A percentile compares a stretch with the other conserved stretches of the same genome.
phyloP scores from a whole-genome alignment of 2,329 filamentous ascomycete species.

The Colletotrichum lindemuthianum region DNA sequence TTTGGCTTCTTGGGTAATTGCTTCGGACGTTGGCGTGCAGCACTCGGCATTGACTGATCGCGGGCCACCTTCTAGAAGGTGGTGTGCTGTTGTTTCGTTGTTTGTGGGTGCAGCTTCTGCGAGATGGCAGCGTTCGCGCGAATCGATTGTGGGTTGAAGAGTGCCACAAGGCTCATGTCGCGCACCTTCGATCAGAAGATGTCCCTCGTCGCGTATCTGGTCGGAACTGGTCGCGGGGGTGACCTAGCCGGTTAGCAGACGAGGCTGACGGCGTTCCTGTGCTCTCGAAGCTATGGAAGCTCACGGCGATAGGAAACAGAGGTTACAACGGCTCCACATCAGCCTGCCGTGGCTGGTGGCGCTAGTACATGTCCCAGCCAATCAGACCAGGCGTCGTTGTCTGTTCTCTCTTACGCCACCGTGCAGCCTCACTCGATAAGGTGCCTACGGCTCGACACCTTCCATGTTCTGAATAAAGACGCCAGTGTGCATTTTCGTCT shows the following conservation, averaged over 20 bases:
- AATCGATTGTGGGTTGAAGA: background rate
- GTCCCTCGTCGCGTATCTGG: background rate
- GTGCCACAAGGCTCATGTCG: constrained; percentile 5
- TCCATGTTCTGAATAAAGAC: too few species aligned
- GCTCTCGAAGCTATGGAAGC: constrained; percentile 30
- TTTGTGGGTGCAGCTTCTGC: too few species aligned
- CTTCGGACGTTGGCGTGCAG: constrained; percentile 22
- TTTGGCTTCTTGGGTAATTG: constrained; percentile 22
- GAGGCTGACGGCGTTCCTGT: constrained; percentile 26
- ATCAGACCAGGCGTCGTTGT: background rate
- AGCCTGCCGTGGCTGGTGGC: constrained; percentile 33
- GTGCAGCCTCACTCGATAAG: constrained; percentile 6
- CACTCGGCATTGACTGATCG: constrained; percentile 33
- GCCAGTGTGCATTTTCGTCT: too few species aligned
- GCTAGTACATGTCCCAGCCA: constrained; percentile 2
- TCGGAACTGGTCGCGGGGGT: constrained; percentile 4
- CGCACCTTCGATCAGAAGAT: background rate
- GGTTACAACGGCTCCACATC: constrained; percentile 20
- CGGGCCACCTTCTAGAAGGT: constrained; percentile 30
- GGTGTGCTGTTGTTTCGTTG: constrained; percentile 19
- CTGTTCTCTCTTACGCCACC: background rate
- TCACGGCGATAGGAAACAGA: constrained; percentile 26
- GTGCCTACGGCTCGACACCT: too few species aligned
- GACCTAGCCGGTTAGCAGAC: constrained; percentile 28
- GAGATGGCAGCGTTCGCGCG: constrained; percentile 2